A percentile compares a stretch with the other conserved stretches of the same genome.
phyloP scores from a whole-genome alignment of 768 basidiomycete species.

The Tricholoma hemisulphureum region DNA sequence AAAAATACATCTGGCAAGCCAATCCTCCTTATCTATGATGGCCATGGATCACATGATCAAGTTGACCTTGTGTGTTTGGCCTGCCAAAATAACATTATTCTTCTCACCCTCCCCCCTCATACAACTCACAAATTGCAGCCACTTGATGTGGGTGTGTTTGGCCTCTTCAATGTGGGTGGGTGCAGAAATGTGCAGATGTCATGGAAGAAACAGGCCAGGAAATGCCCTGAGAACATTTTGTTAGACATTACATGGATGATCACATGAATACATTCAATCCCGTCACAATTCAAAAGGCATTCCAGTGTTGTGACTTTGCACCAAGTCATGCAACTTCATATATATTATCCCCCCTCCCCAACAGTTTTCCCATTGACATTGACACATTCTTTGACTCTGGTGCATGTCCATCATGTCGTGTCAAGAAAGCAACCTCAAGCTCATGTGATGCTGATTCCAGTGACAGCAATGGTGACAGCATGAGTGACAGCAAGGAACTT shows the following conservation, averaged over 20 bases:
- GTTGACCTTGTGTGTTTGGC: slow-evolving; percentile 25
- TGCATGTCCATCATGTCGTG: too few species aligned
- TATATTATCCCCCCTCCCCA: too few species aligned
- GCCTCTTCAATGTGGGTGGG: slow-evolving; percentile 22
- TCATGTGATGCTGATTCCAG: too few species aligned
- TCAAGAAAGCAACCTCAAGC: too few species aligned
- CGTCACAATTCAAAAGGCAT: slow-evolving; percentile 15
- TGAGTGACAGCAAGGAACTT: too few species aligned
- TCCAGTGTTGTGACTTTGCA: slow-evolving; percentile 18
- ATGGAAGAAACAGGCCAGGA: slow-evolving; percentile 13
- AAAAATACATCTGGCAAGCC: slow-evolving; percentile 23
- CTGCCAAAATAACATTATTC: slow-evolving; percentile 20
- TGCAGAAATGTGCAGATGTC: not conserved
- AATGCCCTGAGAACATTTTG: slow-evolving; percentile 17
- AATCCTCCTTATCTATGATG: slow-evolving; percentile 41
- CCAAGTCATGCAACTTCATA: too few species aligned
- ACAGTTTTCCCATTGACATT: too few species aligned
- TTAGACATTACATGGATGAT: slow-evolving; percentile 17
- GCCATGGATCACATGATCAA: slow-evolving; percentile 40
- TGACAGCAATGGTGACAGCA: too few species aligned
- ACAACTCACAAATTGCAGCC: too few species aligned
- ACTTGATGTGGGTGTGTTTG: too few species aligned
- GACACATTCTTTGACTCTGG: too few species aligned
- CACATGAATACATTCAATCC: slow-evolving; percentile 8
- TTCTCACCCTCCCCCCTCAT: too few species aligned